Evolutionary conservation across 2,329 filamentous ascomycete species (phyloP), one percentile per base, ranked within the genome.

Genomic region (Aschersonia sp.): DNA sequence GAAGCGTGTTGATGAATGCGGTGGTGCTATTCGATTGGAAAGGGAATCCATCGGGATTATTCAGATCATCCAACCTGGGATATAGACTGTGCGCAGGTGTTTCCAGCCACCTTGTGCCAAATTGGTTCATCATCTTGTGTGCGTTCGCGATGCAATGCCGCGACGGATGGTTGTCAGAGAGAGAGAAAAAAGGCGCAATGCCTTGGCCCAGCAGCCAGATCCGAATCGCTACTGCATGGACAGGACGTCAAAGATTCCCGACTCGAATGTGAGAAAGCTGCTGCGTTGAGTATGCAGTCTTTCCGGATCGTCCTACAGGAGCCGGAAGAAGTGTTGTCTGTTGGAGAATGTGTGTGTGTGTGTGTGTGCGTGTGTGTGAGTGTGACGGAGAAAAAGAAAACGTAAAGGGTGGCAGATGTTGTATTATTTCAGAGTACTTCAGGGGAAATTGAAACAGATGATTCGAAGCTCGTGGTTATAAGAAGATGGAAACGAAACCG

Each of bases 1-100:
- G 68, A 53, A 78, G 66, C 52, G 75, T 59, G 55, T 73, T 72
- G 54, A 73, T 68, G 51, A 75, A 60, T 40, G 67, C 60, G 40
- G 67, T 66, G 5, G 70, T 69, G 33, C 64, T 62, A 57, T 72
- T 76, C 54, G 56, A 51, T 50, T 57, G 56, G 49, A 60, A 62
- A 33, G 53, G 51, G 47, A 63, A 63, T 33, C 58, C 63, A 6
- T 43, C 44, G 5, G 39, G 14, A 22, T 11, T 29, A n/a, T 53
- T 46, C 42, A 29, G 22, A 39, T 29, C 48, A 35, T 46, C 10
- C 42, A 31, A 53, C 50, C 43, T 43, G 45, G 40, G 40, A n/a
- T 31, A 52, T 33, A 54, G 43, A 39, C 49, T 50, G 30, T 48
- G 48, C 32, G 49, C 52, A 14, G 48, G 52, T 22, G 46, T 37